Conservation (phyloP, 352 stramenopile species). For the Globisporangium middletonii region DNA sequence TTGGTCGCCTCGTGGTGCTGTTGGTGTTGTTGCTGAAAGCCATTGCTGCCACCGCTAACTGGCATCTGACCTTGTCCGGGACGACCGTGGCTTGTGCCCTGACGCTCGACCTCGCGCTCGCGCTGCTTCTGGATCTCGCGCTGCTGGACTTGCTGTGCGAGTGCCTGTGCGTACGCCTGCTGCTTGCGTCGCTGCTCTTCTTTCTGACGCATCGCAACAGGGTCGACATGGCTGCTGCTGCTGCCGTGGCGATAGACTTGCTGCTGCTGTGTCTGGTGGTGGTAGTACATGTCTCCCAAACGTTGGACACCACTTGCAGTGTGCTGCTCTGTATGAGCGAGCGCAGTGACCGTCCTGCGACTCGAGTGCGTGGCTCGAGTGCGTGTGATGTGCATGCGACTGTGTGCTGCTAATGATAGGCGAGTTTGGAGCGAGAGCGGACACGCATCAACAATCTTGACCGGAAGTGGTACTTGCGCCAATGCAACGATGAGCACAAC, state of each 20-base stretch:
- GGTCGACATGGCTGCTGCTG: conserved; percentile 4
- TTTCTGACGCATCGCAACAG: conserved; percentile 20
- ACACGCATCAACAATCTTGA: too few relatives aligned
- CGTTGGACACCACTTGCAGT: too few relatives aligned
- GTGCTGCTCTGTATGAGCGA: too few relatives aligned
- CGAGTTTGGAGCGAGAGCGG: too few relatives aligned
- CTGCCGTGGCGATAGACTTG: background rate
- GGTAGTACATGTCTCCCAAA: conserved; percentile 3
- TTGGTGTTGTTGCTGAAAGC: background rate
- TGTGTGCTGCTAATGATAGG: too few relatives aligned
- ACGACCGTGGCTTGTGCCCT: conserved; percentile 8
- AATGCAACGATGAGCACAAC: too few relatives aligned
- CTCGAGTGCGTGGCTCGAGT: too few relatives aligned
- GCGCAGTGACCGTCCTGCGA: too few relatives aligned
- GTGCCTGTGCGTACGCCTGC: conserved; percentile 46
- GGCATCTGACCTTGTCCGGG: background rate
- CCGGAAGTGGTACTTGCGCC: too few relatives aligned
- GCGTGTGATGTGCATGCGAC: too few relatives aligned
- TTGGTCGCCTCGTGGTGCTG: background rate
- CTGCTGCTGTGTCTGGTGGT: conserved; percentile 6
- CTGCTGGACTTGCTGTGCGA: conserved; percentile 51
- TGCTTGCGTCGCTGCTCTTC: conserved; percentile 51
- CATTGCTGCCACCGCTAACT: background rate
- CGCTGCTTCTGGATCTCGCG: conserved; percentile 41
- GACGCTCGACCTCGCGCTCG: conserved; percentile 27